Evolutionary conservation across 2,329 filamentous ascomycete species (phyloP), one percentile per base, ranked within the genome.

Genomic region (Fusarium bactridioides): DNA sequence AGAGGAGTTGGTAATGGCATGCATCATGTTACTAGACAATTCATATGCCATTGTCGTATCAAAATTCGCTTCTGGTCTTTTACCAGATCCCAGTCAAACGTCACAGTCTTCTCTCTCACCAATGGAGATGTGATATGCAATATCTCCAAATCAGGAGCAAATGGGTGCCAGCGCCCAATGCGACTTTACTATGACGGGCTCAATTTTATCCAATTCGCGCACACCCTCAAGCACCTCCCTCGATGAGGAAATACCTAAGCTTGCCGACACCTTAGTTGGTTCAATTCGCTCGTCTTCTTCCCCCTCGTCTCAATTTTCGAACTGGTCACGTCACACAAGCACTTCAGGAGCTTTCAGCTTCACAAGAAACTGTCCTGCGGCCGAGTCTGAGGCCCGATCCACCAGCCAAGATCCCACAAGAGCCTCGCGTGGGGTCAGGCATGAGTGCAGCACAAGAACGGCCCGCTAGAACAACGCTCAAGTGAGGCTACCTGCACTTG

Each of bases 381-480:
- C 64, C 72, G 53, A 65, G 65, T 37, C 33, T 61, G 53, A 62
- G 64, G 59, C 68, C 70, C 57, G 72, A 72, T 76, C 71, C 65
- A 62, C 55, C 53, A 63, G 60, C 66, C 63, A 76, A 74, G 56
- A 60, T 38, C 61, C 61, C 45, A 25, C 51, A 64, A 60, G 61
- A 67, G 69, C 72, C 67, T 72, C 64, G 67, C 73, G 70, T 76
- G 75, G 74, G 74, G 75, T 78, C 72, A 73, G 76, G 76, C 76
- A 78, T 73, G 71, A 78, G 69, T 75, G 76, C 76, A 78, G 76
- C 65, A 76, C 62, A 67, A 50, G 51, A 54, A 57, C 41, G 63
- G 67, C 53, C 56, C 53, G 45, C 69, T 72, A 65, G 55, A 44
- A 47, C 48, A 54, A 40, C 15, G 43, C 45, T 69, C 64, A 56